Evolutionary conservation across 306 rosid species (phyloP).

Genomic region (Sphenostylis stenocarpa): DNA sequence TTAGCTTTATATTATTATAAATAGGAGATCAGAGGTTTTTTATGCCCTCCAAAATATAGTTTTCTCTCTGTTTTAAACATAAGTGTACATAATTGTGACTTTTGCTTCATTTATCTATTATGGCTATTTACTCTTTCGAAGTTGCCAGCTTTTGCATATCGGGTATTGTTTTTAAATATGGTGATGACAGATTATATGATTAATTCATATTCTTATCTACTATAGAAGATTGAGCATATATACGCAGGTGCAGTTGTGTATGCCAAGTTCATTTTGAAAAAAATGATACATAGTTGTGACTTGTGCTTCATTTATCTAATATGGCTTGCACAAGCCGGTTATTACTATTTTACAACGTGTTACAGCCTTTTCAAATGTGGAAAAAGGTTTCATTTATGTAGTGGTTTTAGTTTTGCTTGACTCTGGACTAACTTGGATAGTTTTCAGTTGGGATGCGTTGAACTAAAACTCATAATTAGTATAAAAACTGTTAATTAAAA

Average conservation of each 20-base stretch:
- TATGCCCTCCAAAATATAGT: too few relatives aligned
- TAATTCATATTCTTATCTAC: background rate
- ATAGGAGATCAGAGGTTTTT: too few relatives aligned
- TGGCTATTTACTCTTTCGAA: too few relatives aligned
- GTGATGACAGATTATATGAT: too few relatives aligned
- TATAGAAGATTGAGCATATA: background rate
- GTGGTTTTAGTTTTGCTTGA: background rate
- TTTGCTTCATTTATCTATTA: too few relatives aligned
- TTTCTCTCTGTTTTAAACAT: too few relatives aligned
- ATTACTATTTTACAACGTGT: background rate
- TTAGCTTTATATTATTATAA: too few relatives aligned
- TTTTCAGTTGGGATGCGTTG: background rate
- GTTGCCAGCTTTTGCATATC: too few relatives aligned
- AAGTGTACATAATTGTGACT: too few relatives aligned
- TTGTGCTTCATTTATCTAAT: background rate
- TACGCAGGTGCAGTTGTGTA: background rate
- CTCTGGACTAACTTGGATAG: background rate
- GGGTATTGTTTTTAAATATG: too few relatives aligned
- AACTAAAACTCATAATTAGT: background rate
- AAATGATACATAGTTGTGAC: background rate
- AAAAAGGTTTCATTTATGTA: background rate
- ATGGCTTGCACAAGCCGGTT: background rate
- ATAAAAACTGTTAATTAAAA: background rate
- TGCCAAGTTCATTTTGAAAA: conserved; percentile 1
- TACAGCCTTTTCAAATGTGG: background rate